Percentiles rank a stretch among this genome's conserved stretches.
These are phyloP conservation scores for Pestalotiopsis sp. DNA, from an alignment of 2,329 filamentous ascomycete species.

Conservation along the genomic window DNA sequence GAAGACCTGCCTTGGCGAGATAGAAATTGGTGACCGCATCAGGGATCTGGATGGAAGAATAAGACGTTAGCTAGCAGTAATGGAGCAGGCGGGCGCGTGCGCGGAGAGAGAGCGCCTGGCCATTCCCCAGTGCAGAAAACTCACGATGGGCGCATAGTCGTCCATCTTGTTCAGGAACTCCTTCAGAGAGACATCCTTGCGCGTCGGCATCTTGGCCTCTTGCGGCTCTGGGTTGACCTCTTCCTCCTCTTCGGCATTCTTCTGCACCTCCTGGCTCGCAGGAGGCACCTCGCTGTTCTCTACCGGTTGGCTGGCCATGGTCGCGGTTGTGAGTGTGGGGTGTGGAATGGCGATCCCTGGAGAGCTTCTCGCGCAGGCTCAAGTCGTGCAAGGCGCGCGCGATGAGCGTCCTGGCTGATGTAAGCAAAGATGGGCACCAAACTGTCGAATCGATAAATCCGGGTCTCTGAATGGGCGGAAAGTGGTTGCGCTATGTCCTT, in stretches of 20 bases:
- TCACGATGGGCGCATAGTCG: constrained; percentile 93
- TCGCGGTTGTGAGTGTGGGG: constrained; percentile 1
- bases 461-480: too few species aligned
- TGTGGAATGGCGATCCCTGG: neutral
- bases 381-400: neutral
- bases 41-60: constrained; percentile 67
- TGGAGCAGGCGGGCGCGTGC: neutral
- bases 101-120: neutral
- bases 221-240: constrained; percentile 15
- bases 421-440: neutral
- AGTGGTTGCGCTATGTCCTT: neutral
- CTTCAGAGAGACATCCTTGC: constrained; percentile 89
- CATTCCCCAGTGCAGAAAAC: constrained; percentile 33
- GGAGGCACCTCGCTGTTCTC: constrained; percentile 30
- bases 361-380: neutral
- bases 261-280: constrained; percentile 19
- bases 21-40: constrained; percentile 98
- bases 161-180: constrained; percentile 97
- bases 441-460: neutral
- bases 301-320: constrained; percentile 27
- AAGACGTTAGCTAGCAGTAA: neutral
- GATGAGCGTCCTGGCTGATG: neutral
- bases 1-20: constrained; percentile 91
- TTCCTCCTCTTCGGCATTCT: constrained; percentile 20
- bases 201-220: constrained; percentile 70